Percentiles rank a stretch among this genome's conserved stretches.
These are phyloP conservation scores for Ophiostoma himal-ulmi DNA, from an alignment of 2,329 filamentous ascomycete genomes.

Conservation along the genomic window DNA sequence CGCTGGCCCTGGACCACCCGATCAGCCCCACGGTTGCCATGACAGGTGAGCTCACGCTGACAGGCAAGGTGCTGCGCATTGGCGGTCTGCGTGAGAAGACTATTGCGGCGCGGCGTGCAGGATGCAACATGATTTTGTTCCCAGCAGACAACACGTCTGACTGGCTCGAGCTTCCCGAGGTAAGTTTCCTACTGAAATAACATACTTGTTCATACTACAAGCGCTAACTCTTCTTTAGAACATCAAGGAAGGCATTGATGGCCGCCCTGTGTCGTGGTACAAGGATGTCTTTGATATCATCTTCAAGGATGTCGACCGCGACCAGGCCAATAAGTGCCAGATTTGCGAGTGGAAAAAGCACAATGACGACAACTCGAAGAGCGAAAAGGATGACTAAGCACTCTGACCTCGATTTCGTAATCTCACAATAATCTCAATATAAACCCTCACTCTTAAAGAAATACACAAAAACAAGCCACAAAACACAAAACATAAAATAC, in stretches of 20 bases:
- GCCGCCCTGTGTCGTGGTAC: conserved; percentile 89
- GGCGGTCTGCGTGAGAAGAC: conserved; percentile 95
- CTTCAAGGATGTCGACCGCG: conserved; percentile 72
- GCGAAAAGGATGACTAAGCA: conserved; percentile 39
- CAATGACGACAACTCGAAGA: conserved; percentile 42
- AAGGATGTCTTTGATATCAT: conserved; percentile 85
- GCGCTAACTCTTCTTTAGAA: conserved; percentile 54
- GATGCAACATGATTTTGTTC: conserved; percentile 90
- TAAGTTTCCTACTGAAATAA: conserved; percentile 44
- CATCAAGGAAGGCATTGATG: conserved; percentile 93
- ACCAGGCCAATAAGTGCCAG: conserved; percentile 70
- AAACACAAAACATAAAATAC: background rate
- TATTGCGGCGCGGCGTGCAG: conserved; percentile 84
- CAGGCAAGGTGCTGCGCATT: conserved; percentile 91
- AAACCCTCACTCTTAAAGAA: background rate
- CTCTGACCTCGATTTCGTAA: too few relatives aligned
- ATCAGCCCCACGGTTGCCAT: conserved; percentile 87
- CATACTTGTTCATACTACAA: background rate
- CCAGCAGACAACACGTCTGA: conserved; percentile 92
- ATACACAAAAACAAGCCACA: conserved; percentile 24
- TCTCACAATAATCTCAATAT: too few relatives aligned
- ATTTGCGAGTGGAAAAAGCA: conserved; percentile 49
- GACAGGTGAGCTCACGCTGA: conserved; percentile 95
- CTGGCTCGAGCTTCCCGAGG: conserved; percentile 94
- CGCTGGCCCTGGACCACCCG: conserved; percentile 70